phyloP scores from a whole-genome alignment of 2,329 filamentous ascomycete species.

The Rhinocladiella mackenziei region DNA sequence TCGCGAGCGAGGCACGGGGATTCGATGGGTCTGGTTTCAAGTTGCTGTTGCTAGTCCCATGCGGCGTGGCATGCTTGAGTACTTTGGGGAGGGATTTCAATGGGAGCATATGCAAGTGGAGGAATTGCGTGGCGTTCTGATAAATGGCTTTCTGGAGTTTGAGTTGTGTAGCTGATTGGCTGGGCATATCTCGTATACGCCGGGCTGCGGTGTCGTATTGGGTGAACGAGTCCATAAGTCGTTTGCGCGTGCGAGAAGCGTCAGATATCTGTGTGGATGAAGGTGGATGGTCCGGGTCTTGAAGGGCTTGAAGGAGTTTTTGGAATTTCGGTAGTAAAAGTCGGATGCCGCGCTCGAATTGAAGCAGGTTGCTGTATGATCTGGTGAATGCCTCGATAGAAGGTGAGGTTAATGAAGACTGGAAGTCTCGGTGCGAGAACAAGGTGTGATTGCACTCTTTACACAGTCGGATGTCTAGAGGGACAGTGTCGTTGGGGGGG shows the following conservation, averaged over 20 bases:
- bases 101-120: slow-evolving; percentile 87
- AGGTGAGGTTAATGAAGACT: slow-evolving; percentile 61
- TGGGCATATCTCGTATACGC: slow-evolving; percentile 73
- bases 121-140: slow-evolving; percentile 72
- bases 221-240: slow-evolving; percentile 80
- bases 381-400: slow-evolving; percentile 56
- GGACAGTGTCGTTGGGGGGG: slow-evolving; percentile 48
- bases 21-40: slow-evolving; percentile 13
- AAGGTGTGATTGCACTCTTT: slow-evolving; percentile 74
- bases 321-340: slow-evolving; percentile 81
- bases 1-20: slow-evolving; percentile 49
- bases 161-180: slow-evolving; percentile 66
- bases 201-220: slow-evolving; percentile 82
- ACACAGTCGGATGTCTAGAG: slow-evolving; percentile 84
- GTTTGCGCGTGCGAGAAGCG: slow-evolving; percentile 82
- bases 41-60: slow-evolving; percentile 35
- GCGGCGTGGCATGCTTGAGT: slow-evolving; percentile 57
- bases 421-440: slow-evolving; percentile 73
- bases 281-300: slow-evolving; percentile 65
- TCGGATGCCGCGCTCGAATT: slow-evolving; percentile 84
- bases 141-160: slow-evolving; percentile 78
- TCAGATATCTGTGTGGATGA: slow-evolving; percentile 71
- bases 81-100: slow-evolving; percentile 70
- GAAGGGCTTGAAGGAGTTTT: slow-evolving; percentile 66
- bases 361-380: slow-evolving; percentile 75